These are phyloP conservation scores for Adenanthera pavonina DNA, from an alignment of 306 rosid species.

Conservation along the genomic window DNA sequence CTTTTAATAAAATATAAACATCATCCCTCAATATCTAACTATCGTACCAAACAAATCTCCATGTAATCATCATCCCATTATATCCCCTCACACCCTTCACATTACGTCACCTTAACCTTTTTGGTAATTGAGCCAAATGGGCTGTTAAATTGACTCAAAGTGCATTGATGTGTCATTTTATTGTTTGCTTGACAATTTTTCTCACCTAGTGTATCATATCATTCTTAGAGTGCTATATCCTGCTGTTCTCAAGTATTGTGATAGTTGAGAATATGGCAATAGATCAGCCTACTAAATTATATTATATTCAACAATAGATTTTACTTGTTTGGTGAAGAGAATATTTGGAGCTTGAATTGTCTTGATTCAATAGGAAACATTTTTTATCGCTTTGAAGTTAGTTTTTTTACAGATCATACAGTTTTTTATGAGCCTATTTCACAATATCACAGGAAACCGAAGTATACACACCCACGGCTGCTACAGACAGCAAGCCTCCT, in stretches of 20 bases:
- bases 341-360: not conserved
- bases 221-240: not conserved
- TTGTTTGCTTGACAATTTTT: constrained; percentile 18
- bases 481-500: constrained; percentile 49
- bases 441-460: constrained; percentile 68
- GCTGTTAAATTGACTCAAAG: not conserved
- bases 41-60: no score
- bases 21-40: no score
- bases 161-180: not conserved
- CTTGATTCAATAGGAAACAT: not conserved
- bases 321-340: constrained; percentile 8
- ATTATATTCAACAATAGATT: constrained; percentile 11
- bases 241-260: not conserved
- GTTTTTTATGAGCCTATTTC: constrained; percentile 27
- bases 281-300: constrained; percentile 8
- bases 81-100: no score
- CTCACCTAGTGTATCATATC: not conserved
- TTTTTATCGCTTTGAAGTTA: constrained; percentile 13
- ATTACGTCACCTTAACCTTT: no score
- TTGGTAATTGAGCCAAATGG: no score
- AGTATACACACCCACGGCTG: constrained; percentile 44
- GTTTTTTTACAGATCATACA: constrained; percentile 15
- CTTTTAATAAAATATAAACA: no score
- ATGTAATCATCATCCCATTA: no score
- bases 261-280: constrained; percentile 22